Evolutionary conservation across 257 asterid species (phyloP).

Genomic region (Solanum neorickii): DNA sequence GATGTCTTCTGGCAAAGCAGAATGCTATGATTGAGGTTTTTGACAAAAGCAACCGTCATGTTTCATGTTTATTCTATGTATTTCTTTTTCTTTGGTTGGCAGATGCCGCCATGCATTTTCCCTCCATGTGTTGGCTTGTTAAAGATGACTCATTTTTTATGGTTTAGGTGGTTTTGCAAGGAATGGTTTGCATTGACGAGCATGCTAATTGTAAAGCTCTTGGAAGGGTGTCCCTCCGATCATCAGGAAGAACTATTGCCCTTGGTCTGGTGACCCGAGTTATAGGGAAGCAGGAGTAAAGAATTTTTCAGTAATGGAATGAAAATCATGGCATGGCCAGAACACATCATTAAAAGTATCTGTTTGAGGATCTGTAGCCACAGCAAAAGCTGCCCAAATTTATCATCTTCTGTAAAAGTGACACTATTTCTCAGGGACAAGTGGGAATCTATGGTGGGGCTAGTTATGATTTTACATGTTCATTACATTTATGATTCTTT

Average conservation of each 20-base stretch:
- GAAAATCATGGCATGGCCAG: neutral
- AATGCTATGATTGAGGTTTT: conserved; percentile 79
- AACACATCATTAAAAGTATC: neutral
- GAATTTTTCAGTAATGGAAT: neutral
- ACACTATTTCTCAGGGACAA: neutral
- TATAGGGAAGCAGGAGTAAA: conserved; percentile 15
- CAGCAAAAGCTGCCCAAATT: neutral
- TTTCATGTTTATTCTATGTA: neutral
- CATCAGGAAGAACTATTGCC: conserved; percentile 78
- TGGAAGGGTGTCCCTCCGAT: conserved; percentile 81
- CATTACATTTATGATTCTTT: neutral
- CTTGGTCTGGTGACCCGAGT: conserved; percentile 67
- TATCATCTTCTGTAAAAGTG: neutral
- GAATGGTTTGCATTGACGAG: conserved; percentile 67
- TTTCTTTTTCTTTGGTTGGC: neutral
- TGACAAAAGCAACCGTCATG: neutral
- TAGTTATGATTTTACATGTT: neutral
- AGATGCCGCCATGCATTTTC: neutral
- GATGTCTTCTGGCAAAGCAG: conserved; percentile 75
- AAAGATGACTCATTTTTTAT: neutral
- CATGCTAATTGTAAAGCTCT: conserved; percentile 50
- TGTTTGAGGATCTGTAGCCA: neutral
- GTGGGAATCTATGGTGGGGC: neutral
- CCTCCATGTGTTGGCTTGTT: neutral
- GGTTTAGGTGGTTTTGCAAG: conserved; percentile 56